A percentile compares a stretch with the other conserved stretches of the same genome.
These are phyloP conservation scores for Colletotrichum brevisporum DNA, from an alignment of 2,329 filamentous ascomycete genomes.

Conservation along the genomic window DNA sequence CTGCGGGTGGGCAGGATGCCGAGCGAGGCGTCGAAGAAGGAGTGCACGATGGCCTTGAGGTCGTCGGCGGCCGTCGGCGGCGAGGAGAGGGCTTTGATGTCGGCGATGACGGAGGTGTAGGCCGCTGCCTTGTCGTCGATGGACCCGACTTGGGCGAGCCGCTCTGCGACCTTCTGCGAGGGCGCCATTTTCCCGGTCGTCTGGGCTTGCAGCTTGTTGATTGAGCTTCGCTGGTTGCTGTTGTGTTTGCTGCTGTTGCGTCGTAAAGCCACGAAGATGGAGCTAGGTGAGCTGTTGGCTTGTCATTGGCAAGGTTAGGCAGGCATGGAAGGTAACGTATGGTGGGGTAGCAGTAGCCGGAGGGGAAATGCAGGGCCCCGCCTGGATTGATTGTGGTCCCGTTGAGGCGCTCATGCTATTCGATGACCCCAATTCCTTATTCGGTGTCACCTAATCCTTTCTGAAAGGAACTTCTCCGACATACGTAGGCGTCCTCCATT, in stretches of 20 bases:
- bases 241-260: not conserved
- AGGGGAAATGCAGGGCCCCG: conserved; percentile 22
- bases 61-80: conserved; percentile 63
- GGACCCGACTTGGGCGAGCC: conserved; percentile 57
- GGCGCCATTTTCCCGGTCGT: conserved; percentile 50
- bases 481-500: no score
- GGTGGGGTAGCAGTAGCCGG: conserved; percentile 43
- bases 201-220: not conserved
- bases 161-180: conserved; percentile 57
- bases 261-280: conserved; percentile 13
- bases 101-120: conserved; percentile 62
- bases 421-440: no score
- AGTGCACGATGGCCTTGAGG: conserved; percentile 77
- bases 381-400: not conserved
- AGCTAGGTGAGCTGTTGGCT: conserved; percentile 34
- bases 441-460: no score
- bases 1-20: conserved; percentile 83
- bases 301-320: conserved; percentile 35
- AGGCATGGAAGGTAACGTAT: conserved; percentile 30
- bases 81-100: conserved; percentile 58
- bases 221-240: not conserved
- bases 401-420: no score
- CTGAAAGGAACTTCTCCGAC: no score
- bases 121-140: conserved; percentile 58
- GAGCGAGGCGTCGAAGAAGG: conserved; percentile 76